These are phyloP conservation scores for Chytriomyces sp. DNA, from an alignment of 192 early-diverging fungal species.

Conservation along the genomic window DNA sequence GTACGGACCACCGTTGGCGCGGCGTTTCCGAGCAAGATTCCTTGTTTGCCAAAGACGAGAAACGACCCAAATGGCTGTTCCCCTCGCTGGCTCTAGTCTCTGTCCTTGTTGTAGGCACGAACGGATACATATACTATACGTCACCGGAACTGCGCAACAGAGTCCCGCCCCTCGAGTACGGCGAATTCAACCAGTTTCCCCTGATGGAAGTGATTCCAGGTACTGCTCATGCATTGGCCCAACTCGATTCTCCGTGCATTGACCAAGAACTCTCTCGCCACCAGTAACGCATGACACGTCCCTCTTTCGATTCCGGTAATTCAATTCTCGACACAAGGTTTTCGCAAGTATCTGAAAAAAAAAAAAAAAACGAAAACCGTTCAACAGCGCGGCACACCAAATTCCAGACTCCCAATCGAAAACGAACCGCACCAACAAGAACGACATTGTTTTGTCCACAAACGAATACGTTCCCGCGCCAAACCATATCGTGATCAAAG, in stretches of 20 bases:
- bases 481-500: slow-evolving; percentile 63
- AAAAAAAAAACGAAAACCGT: neutral
- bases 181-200: slow-evolving; percentile 37
- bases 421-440: neutral
- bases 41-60: neutral
- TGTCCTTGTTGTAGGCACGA: slow-evolving; percentile 2
- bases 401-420: neutral
- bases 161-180: slow-evolving; percentile 26
- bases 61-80: neutral
- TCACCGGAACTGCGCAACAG: neutral
- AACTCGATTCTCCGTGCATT: no score
- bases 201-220: slow-evolving; percentile 43
- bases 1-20: no score
- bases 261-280: no score
- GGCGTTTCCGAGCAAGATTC: no score
- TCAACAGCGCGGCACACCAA: slow-evolving; percentile 16
- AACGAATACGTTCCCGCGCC: slow-evolving; percentile 42
- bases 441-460: neutral
- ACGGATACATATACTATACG: neutral
- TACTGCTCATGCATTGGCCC: no score
- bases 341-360: neutral
- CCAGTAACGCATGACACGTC: slow-evolving; percentile 43
- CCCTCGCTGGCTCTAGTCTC: slow-evolving; percentile 4
- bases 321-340: slow-evolving; percentile 11
- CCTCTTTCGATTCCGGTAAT: slow-evolving; percentile 41